Conservation (phyloP, 2,329 filamentous ascomycete species). For the Penicillium frequentans region DNA sequence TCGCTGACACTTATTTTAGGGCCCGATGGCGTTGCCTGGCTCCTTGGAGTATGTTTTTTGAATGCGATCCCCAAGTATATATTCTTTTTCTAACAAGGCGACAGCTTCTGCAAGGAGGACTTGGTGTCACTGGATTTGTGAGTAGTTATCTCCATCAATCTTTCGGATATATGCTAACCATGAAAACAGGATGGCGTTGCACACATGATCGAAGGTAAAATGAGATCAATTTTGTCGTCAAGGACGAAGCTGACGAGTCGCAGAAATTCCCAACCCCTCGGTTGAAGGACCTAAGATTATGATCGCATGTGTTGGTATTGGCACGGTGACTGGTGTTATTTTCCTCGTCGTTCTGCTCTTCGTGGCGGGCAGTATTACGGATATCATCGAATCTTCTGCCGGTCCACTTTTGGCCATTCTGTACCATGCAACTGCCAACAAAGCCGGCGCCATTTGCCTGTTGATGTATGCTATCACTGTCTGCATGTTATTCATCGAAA, state of each 20-base stretch:
- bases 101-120: constrained; percentile 50
- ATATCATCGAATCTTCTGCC: constrained; percentile 55
- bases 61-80: no score
- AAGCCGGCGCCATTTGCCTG: constrained; percentile 62
- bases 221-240: neutral
- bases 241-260: neutral
- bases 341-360: constrained; percentile 66
- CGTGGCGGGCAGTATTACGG: constrained; percentile 58
- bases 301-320: constrained; percentile 64
- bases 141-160: constrained; percentile 11
- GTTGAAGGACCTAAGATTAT: constrained; percentile 65
- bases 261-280: constrained; percentile 46
- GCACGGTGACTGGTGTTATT: constrained; percentile 61
- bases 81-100: constrained; percentile 17
- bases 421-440: constrained; percentile 61
- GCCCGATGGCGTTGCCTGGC: constrained; percentile 63
- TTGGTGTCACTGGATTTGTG: constrained; percentile 56
- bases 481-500: neutral
- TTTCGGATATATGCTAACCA: neutral
- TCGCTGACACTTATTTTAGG: constrained; percentile 22
- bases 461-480: constrained; percentile 49
- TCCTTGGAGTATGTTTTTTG: constrained; percentile 39
- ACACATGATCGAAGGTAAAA: constrained; percentile 54
- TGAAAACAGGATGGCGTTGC: constrained; percentile 37
- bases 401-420: constrained; percentile 65